Conservation (phyloP, 768 basidiomycete species). For the Psilocybe tampanensis region DNA sequence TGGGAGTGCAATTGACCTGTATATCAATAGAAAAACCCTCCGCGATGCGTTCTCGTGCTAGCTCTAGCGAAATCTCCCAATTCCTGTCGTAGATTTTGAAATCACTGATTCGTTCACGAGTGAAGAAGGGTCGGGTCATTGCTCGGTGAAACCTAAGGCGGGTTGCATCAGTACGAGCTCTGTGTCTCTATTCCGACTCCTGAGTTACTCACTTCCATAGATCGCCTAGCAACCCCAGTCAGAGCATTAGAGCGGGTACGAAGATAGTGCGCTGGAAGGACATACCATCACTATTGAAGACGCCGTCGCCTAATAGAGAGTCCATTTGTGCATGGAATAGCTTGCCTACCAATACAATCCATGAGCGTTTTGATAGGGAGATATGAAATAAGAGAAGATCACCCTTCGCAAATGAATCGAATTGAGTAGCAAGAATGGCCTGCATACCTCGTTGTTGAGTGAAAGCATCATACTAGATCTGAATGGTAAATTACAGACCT, state of each 20-base stretch:
- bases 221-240: conserved; percentile 40
- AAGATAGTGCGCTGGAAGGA: not conserved
- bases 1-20: conserved; percentile 52
- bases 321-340: too few species aligned
- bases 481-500: not conserved
- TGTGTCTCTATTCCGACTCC: not conserved
- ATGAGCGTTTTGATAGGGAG: not conserved
- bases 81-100: conserved; percentile 65
- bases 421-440: not conserved
- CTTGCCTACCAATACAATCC: not conserved
- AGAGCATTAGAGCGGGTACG: too few species aligned
- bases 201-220: conserved; percentile 57
- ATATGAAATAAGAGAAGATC: not conserved
- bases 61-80: conserved; percentile 44
- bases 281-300: not conserved
- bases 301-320: not conserved
- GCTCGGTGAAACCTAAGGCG: conserved; percentile 52
- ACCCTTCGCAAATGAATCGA: not conserved
- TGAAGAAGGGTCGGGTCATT: conserved; percentile 74
- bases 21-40: conserved; percentile 57
- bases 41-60: conserved; percentile 44
- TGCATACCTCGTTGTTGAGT: not conserved
- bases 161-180: not conserved
- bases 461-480: not conserved
- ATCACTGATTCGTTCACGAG: conserved; percentile 56